Evolutionary conservation across 805 yeast species (phyloP), one percentile per base, ranked within the genome.

Genomic region (Wickerhamomyces kurtzmanii): DNA sequence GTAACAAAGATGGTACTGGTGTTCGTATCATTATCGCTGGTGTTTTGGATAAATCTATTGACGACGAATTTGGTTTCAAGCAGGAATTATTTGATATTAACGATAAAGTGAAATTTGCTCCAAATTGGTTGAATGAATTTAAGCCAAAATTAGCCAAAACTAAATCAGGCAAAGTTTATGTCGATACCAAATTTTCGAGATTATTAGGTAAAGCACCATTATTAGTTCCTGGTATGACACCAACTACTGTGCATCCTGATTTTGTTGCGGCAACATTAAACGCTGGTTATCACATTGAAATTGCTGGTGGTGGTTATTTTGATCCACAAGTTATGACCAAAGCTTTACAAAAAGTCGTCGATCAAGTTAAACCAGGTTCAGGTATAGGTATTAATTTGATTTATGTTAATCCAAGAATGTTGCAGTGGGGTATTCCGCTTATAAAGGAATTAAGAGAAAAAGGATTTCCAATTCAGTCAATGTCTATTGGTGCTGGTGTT

Each of bases 211-310:
- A 86, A 59, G 87, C 98, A 37, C 99, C 98, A 35, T 63, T 91
- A 43, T 79, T 93, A 79, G 91, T 91, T 43, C 95, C 99, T 21
- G 99, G 98, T 65, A 91, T 91, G 99, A 91, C 98, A 22, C 99
- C 99, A 53, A 75, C 94, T 24, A 91, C 98, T 18, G 96, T 87
- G 32, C 79, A 83, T 42, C 91, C 97, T 26, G 87, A 83, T 37
- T 87, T 91, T 47, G 93, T 91, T 33, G 80, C 94, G 36, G 94
- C 95, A 18, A 79, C 96, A 17, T 70, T 87, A 50, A 86, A 87
- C 53, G 86, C 97, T 28, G 99, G 99, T 37, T 91, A 87, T 64
- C 94, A 85, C 53, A 85, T 89, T 48, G 99, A 91, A 65, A 70
- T 91, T 49, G 98, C 94, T 27, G 99, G 99, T 58, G 99, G 99